Conservation (phyloP, 139 green algal genomes). For the Coelastrella sp. region DNA sequence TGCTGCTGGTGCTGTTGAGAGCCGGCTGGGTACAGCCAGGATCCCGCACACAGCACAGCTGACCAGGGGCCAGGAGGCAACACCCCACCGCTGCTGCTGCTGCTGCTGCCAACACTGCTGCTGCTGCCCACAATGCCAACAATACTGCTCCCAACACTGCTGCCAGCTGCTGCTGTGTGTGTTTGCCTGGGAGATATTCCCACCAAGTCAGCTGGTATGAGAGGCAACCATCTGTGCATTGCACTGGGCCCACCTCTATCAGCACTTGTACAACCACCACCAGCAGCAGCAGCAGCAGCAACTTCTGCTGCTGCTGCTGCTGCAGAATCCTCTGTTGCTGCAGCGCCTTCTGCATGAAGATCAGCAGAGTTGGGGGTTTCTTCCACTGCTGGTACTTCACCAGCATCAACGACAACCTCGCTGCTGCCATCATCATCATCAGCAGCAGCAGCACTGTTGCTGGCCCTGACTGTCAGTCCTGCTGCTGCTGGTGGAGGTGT, state of each 20-base stretch:
- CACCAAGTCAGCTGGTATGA: not conserved
- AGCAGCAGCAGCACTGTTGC: not conserved
- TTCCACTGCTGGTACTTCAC: too few species aligned
- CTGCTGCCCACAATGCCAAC: not conserved
- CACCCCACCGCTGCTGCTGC: not conserved
- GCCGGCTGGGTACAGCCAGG: conserved; percentile 10
- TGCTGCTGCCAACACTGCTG: not conserved
- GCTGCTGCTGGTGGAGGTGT: not conserved
- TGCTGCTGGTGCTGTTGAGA: not conserved
- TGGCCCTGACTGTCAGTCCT: not conserved
- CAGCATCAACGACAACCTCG: not conserved
- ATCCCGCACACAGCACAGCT: not conserved
- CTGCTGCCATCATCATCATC: not conserved
- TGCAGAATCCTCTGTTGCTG: too few species aligned
- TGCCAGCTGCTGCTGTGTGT: too few species aligned
- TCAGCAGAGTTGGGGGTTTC: too few species aligned
- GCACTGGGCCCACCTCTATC: not conserved
- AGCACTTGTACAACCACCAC: not conserved
- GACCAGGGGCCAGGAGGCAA: not conserved
- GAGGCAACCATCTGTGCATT: not conserved
- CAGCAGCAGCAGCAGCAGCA: not conserved
- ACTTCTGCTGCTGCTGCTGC: too few species aligned
- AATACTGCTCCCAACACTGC: not conserved
- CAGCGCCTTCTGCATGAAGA: too few species aligned
- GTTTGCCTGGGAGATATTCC: too few species aligned